Base-by-base conservation (phyloP, 805 yeast species). In the Yueomyces sinensis region DNA sequence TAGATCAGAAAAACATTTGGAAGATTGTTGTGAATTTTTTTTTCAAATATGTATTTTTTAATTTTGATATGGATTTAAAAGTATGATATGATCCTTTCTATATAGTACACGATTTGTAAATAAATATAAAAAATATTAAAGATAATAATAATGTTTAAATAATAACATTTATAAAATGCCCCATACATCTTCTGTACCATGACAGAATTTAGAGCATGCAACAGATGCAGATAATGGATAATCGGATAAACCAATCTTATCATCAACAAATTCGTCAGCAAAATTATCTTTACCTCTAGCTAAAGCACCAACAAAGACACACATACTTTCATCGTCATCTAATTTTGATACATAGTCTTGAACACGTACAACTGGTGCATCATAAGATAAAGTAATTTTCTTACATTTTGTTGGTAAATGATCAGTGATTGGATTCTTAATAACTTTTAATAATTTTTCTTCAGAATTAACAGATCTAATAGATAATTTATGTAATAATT, bases 291-390 rank as follows among this genome's bases (percentile, higher is more conserved):
- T 81, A 52, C 98, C 98, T 59, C 96, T 77, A 16, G 98, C 98
- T 95, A 91, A 91, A 32, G 98, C 95, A 54, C 98, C 98, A 32
- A 91, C 96, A 59, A 91, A 91, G 19, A 91, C 96, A 68, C 98
- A 91, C 47, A 91, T 77, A 53, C 94, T 82, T 63, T 91, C 95
- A 52, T 83, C 94, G 3, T 74, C 76, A 47, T 76, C 94, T 47
- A 91, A 64, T 38, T 78, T 78, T 29, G 49, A 44, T 28, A 87
- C 87, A 55, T 83, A 87, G 52, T 87, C 95, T 59, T 84, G 93
- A 4, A 84, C 95, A 46, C 86, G 71, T 44, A 73, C 72, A 33
- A 89, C 83, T 41, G 81, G 78, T 13, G 97, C 93, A 54, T 91
- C 97, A 46, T 83, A 84, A 4, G 94, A 82, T 41, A 91, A 70